Evolutionary conservation across 192 early-diverging fungal species (phyloP).

Genomic region (Glomus cerebriforme): DNA sequence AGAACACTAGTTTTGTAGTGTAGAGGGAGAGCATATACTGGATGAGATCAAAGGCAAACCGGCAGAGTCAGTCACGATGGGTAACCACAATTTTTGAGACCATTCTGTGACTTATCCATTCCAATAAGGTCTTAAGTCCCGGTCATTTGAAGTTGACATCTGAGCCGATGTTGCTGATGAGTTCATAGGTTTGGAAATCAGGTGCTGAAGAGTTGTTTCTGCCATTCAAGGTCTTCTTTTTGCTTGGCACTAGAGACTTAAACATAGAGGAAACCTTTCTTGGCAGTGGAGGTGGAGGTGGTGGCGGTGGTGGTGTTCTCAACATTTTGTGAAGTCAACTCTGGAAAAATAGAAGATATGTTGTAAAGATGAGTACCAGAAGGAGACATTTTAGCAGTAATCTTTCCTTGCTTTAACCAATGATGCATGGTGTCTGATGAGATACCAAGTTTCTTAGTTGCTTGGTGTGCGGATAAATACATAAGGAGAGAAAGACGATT

Average conservation of each 20-base stretch:
- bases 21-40: not conserved
- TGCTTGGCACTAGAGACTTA: too few species aligned
- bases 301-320: not conserved
- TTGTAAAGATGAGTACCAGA: not conserved
- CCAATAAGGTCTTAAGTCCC: conserved; percentile 1
- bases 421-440: not conserved
- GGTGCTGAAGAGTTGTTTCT: too few species aligned
- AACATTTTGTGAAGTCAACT: not conserved
- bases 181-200: not conserved
- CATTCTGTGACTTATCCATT: not conserved
- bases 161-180: not conserved
- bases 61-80: not conserved
- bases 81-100: conserved; percentile 9
- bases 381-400: not conserved
- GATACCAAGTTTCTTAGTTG: conserved; percentile 10
- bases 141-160: not conserved
- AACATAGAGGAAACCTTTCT: too few species aligned
- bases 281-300: too few species aligned
- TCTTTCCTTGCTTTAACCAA: conserved; percentile 7
- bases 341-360: not conserved
- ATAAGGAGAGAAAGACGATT: not conserved
- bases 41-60: not conserved
- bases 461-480: not conserved
- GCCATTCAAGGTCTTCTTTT: too few species aligned
- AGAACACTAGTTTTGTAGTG: conserved; percentile 4